Percentiles rank a stretch among this genome's conserved stretches.
phyloP scores from a whole-genome alignment of 2,329 filamentous ascomycete species.

The Ophiostoma australiae region DNA sequence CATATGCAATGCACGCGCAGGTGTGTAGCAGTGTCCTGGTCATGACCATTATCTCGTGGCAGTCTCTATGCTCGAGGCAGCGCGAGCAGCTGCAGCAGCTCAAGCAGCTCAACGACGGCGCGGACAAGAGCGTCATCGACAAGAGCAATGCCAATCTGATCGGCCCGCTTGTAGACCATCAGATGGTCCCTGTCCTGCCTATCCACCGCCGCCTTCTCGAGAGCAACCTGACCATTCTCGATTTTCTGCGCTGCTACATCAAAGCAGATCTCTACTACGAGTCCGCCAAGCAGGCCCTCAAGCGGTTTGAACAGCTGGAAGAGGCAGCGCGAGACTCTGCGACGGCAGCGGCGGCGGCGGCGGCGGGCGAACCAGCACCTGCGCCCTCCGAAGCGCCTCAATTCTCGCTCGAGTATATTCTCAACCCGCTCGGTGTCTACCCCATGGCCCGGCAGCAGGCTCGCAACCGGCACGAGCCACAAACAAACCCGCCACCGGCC shows the following conservation, averaged over 20 bases:
- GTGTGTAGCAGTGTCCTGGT: constrained; percentile 25
- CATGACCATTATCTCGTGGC: constrained; percentile 24
- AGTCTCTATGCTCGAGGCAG: constrained; percentile 15
- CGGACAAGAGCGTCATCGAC: too few relatives aligned
- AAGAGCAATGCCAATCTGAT: not conserved
- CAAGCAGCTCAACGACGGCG: not conserved
- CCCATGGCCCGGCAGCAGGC: constrained; percentile 25
- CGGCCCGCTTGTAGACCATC: not conserved
- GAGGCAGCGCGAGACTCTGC: not conserved
- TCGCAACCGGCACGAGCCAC: constrained; percentile 21
- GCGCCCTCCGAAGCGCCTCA: constrained; percentile 11
- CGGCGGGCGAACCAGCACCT: not conserved
- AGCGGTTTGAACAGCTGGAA: constrained; percentile 20
- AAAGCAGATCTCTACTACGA: constrained; percentile 24
- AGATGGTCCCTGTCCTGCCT: not conserved
- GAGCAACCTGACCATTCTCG: constrained; percentile 21
- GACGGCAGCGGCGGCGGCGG: not conserved
- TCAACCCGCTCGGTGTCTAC: constrained; percentile 25
- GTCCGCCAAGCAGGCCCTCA: constrained; percentile 21
- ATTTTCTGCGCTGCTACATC: constrained; percentile 21
- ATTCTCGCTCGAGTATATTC: constrained; percentile 25
- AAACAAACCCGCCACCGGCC: constrained; percentile 9
- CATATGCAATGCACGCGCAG: constrained; percentile 24
- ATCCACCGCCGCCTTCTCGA: constrained; percentile 19
- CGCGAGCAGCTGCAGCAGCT: not conserved